Base-by-base conservation (phyloP, 192 early-diverging fungal species). In the Umbelopsis isabellina region DNA sequence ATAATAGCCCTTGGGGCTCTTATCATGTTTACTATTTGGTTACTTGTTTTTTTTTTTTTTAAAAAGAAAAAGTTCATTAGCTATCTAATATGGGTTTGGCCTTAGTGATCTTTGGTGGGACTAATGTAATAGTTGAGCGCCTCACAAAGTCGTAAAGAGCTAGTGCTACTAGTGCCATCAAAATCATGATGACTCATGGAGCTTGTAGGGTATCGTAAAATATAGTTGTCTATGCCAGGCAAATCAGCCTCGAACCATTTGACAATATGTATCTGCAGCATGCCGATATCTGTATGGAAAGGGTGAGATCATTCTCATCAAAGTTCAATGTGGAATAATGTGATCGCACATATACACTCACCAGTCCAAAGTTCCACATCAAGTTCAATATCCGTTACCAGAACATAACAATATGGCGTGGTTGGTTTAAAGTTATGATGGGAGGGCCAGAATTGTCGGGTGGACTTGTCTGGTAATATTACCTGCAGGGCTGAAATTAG, bases 221-320 rank as follows among this genome's bases (percentile, higher is more conserved):
- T 76, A 22, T 71, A 72, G 21, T 76, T 51, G 37, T 76, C 75
- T 37, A 72, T 49, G n/a, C 70, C 66, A 49, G 69, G 75, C 41
- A 76, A 68, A 55, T 76, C 75, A 18, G 69, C 61, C 22, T 76
- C 75, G 72, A 76, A 76, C 0, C 70, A 68, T 8, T 67, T 70
- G 30, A 76, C 75, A 18, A 76, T 52, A 13, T 46, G 12, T 15
- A 76, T 52, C n/a, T 66, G 44, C 4, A 76, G 50, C 27, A 74
- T 58, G 18, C 66, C 67, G 11, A 55, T 61, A 48, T 74, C 72
- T 74, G 55, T 23, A 72, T 8, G 21, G 25, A 52, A 20, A 61
- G 37, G 0, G 37, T 27, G 30, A 61, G 18, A 61, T 35, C 13
- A 27, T 48, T 23, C 16, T 33, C 21, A 20, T 18, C 3, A 41